phyloP scores from a whole-genome alignment of 306 rosid genomes.

The Astragalus membranaceus region DNA sequence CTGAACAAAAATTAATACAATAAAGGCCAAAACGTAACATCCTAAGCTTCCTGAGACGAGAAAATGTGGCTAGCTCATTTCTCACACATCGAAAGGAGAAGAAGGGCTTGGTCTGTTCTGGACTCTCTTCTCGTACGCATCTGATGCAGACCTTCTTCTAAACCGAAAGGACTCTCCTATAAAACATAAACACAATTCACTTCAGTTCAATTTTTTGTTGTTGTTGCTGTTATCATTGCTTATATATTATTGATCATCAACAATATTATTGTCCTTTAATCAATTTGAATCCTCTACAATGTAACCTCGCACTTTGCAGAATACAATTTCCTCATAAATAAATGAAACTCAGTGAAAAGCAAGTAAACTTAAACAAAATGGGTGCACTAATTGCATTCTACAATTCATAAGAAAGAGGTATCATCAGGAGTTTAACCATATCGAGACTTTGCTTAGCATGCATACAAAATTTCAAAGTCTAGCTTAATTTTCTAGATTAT shows the following conservation, averaged over 20 bases:
- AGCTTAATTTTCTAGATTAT: background rate
- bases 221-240: background rate
- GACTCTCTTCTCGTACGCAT: constrained; percentile 52
- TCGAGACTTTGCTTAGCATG: background rate
- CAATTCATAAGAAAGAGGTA: background rate
- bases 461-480: background rate
- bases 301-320: background rate
- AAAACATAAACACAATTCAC: background rate
- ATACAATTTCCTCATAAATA: background rate
- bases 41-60: background rate
- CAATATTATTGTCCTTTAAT: background rate
- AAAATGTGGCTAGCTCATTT: constrained; percentile 2
- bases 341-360: background rate
- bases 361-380: background rate
- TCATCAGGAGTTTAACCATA: background rate
- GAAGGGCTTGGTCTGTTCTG: constrained; percentile 45
- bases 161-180: constrained; percentile 68
- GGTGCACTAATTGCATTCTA: background rate
- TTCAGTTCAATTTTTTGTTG: background rate
- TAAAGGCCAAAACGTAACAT: constrained; percentile 7
- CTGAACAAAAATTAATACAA: constrained; percentile 23
- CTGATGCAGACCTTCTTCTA: constrained; percentile 65
- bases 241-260: background rate
- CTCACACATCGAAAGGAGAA: constrained; percentile 72
- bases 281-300: too few relatives aligned